phyloP scores from a whole-genome alignment of 2,329 filamentous ascomycete genomes.

The Hirsutella thompsonii region DNA sequence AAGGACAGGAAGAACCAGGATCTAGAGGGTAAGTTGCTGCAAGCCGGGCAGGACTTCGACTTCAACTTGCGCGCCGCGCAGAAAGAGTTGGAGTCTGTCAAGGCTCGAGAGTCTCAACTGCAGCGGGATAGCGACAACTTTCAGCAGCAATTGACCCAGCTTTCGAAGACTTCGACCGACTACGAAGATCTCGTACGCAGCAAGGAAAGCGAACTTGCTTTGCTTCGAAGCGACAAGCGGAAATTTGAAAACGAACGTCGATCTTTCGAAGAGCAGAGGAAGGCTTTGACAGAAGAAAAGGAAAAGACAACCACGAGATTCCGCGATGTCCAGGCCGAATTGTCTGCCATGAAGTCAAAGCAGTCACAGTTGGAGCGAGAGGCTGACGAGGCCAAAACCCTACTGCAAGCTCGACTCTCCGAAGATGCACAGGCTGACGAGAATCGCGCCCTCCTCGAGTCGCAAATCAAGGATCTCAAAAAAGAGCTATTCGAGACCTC shows the following conservation, averaged over 20 bases:
- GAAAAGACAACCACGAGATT: conserved; percentile 65
- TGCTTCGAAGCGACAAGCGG: conserved; percentile 75
- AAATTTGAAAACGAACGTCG: conserved; percentile 72
- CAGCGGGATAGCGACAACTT: conserved; percentile 69
- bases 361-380: conserved; percentile 78
- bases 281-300: conserved; percentile 58
- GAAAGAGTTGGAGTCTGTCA: conserved; percentile 67
- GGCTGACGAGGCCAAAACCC: conserved; percentile 71
- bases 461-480: conserved; percentile 80
- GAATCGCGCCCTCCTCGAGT: conserved; percentile 70
- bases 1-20: conserved; percentile 88
- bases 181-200: conserved; percentile 88
- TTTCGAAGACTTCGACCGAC: conserved; percentile 84
- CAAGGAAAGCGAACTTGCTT: conserved; percentile 84
- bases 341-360: conserved; percentile 75
- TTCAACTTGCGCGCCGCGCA: conserved; percentile 66
- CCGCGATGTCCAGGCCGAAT: conserved; percentile 75
- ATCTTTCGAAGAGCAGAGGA: conserved; percentile 67
- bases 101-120: conserved; percentile 63
- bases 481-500: conserved; percentile 73
- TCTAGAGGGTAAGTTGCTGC: conserved; percentile 69
- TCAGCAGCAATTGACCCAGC: conserved; percentile 71
- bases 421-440: conserved; percentile 79
- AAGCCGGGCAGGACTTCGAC: conserved; percentile 79
- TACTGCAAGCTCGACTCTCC: conserved; percentile 78